These are phyloP conservation scores for Gossypium arboreum DNA, from an alignment of 345 rosid species.

Conservation along the genomic window DNA sequence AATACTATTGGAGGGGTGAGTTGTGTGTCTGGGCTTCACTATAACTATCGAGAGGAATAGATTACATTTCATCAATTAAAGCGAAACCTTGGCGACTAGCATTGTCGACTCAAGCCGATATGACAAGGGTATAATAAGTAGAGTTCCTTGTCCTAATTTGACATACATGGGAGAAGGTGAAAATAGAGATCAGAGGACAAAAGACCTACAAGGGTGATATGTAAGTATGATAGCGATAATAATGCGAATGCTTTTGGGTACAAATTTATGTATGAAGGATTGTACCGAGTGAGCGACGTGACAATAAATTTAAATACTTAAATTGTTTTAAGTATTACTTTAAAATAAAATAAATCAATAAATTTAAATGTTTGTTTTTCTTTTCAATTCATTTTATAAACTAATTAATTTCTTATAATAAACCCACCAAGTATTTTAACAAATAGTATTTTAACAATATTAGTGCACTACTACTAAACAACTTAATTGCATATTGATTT, in stretches of 20 bases:
- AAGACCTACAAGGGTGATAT: conserved; percentile 62
- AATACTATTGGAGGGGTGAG: conserved; percentile 64
- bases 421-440: no score
- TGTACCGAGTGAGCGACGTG: conserved; percentile 48
- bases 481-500: no score
- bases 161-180: conserved; percentile 68
- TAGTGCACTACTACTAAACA: no score
- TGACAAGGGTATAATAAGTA: conserved; percentile 23
- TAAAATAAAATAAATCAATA: no score
- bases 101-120: conserved; percentile 71
- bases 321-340: no score
- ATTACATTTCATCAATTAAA: conserved; percentile 31
- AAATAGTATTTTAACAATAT: no score
- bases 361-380: no score
- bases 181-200: conserved; percentile 52
- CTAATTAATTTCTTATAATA: no score
- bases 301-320: conserved; percentile 23
- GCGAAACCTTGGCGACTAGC: conserved; percentile 42
- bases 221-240: conserved; percentile 24
- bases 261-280: conserved; percentile 51
- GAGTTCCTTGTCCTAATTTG: conserved; percentile 17
- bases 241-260: conserved; percentile 26
- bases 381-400: no score
- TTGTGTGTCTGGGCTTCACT: conserved; percentile 70
- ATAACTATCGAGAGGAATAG: conserved; percentile 55